These are phyloP conservation scores for Mucor mucedo DNA, from an alignment of 371 early-diverging fungal species.

Conservation along the genomic window DNA sequence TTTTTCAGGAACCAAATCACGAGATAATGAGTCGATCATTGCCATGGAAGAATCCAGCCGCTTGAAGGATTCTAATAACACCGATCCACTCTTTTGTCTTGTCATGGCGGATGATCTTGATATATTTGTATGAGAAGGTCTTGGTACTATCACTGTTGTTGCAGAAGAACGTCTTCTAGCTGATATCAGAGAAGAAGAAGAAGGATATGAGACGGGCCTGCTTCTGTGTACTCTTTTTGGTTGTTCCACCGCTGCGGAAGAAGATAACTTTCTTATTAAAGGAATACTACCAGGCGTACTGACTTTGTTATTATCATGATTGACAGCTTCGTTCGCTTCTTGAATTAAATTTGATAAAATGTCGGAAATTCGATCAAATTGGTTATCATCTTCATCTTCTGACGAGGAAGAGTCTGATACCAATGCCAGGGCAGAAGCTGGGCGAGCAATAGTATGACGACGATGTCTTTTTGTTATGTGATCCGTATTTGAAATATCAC, in stretches of 20 bases:
- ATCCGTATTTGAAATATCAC: neutral
- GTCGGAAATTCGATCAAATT: constrained; percentile 35
- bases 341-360: constrained; percentile 33
- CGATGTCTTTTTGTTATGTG: constrained; percentile 12
- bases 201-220: constrained; percentile 19
- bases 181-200: constrained; percentile 6
- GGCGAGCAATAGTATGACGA: constrained; percentile 21
- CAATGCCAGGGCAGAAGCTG: constrained; percentile 21
- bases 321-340: constrained; percentile 37
- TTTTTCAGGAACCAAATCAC: constrained; percentile 24
- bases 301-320: constrained; percentile 5
- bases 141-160: neutral
- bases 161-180: neutral
- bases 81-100: neutral
- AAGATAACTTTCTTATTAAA: constrained; percentile 14
- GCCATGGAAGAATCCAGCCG: constrained; percentile 33
- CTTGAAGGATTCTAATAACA: constrained; percentile 30
- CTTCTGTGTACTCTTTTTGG: constrained; percentile 4
- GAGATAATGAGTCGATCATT: constrained; percentile 32
- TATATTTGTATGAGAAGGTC: neutral
- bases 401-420: constrained; percentile 6
- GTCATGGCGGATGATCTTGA: neutral
- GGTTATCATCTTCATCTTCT: constrained; percentile 19
- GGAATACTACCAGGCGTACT: constrained; percentile 10
- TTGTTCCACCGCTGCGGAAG: neutral